Percentiles rank a stretch among this genome's conserved stretches.
Evolutionary conservation across 1,284 basidiomycete species (phyloP).

Genomic region (Rhodotorula mucilaginosa): DNA sequence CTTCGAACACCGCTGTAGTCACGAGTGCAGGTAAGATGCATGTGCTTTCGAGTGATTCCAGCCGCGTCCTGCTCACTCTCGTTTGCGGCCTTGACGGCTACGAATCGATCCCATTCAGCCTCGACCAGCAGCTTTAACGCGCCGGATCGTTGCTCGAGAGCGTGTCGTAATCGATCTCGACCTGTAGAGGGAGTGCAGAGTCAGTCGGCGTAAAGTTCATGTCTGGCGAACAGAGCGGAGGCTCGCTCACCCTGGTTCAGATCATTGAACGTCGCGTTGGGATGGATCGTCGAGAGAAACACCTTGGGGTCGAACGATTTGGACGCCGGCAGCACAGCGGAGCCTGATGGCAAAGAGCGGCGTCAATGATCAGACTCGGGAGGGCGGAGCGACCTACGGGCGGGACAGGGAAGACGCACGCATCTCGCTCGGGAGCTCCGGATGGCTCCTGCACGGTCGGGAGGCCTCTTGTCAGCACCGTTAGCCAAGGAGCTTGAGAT

Average conservation of each 20-base stretch:
- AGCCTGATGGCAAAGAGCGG: constrained; percentile 13
- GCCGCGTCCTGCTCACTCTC: constrained; percentile 63
- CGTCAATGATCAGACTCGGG: background rate
- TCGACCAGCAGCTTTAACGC: constrained; percentile 92
- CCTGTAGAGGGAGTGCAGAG: background rate
- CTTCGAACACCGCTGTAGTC: constrained; percentile 73
- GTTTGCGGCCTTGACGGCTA: constrained; percentile 92
- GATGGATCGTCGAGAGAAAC: constrained; percentile 88
- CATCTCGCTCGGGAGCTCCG: constrained; percentile 36
- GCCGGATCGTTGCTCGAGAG: constrained; percentile 83
- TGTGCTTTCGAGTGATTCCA: background rate
- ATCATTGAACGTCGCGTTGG: constrained; percentile 93
- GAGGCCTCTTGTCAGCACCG: too few species aligned
- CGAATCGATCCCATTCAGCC: constrained; percentile 97
- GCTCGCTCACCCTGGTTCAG: constrained; percentile 60
- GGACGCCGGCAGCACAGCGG: constrained; percentile 69
- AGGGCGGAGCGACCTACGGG: too few species aligned
- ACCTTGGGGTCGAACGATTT: constrained; percentile 95
- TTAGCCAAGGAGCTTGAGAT: too few species aligned
- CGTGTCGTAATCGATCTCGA: constrained; percentile 49
- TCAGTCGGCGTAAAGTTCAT: background rate
- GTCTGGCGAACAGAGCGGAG: too few species aligned
- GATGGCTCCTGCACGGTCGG: constrained; percentile 19
- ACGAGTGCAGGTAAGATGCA: background rate
- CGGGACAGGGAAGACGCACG: constrained; percentile 10